These are phyloP conservation scores for Lippia alba DNA, from an alignment of 305 asterid species.

Conservation along the genomic window DNA sequence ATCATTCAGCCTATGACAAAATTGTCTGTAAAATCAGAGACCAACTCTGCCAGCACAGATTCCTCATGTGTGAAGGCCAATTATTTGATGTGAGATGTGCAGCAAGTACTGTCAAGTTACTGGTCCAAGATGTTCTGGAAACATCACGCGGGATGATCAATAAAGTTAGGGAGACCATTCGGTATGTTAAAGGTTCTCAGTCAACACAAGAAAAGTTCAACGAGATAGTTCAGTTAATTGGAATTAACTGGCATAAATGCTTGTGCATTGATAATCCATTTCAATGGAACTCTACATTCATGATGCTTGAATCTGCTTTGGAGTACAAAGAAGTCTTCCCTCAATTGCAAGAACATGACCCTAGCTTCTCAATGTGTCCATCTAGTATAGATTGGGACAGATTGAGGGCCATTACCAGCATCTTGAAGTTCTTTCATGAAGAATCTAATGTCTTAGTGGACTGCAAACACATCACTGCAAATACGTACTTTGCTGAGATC, in stretches of 20 bases:
- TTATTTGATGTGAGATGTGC: conserved; percentile 87
- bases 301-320: conserved; percentile 82
- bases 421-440: conserved; percentile 81
- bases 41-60: conserved; percentile 76
- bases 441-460: conserved; percentile 72
- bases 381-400: conserved; percentile 78
- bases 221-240: conserved; percentile 68
- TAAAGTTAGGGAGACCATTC: conserved; percentile 73
- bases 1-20: conserved; percentile 59
- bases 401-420: conserved; percentile 64
- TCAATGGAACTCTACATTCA: conserved; percentile 81
- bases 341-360: conserved; percentile 79
- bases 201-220: conserved; percentile 73
- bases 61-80: conserved; percentile 87
- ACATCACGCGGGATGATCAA: conserved; percentile 63
- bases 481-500: conserved; percentile 76
- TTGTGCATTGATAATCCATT: conserved; percentile 62
- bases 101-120: conserved; percentile 74
- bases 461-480: conserved; percentile 72
- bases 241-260: conserved; percentile 55
- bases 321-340: conserved; percentile 76
- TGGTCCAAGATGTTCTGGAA: conserved; percentile 78
- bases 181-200: conserved; percentile 67
- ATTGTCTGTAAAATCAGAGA: conserved; percentile 68
- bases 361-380: conserved; percentile 60